Conservation (phyloP, 2,329 filamentous ascomycete species). For the Akanthomyces dipterigenus region DNA sequence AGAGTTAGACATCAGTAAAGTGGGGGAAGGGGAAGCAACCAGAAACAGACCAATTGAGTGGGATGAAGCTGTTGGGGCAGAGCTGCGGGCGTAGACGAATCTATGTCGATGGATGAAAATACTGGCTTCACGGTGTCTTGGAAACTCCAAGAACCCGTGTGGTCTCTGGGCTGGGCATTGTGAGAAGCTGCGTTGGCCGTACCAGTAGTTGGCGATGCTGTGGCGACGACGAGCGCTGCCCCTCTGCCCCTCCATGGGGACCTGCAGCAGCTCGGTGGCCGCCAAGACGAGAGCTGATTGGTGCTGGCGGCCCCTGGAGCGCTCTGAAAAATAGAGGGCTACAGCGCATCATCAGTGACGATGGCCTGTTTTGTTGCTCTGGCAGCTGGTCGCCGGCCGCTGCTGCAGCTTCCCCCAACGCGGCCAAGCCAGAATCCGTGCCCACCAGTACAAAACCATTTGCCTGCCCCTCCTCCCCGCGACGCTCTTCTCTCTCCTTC, state of each 20-base stretch:
- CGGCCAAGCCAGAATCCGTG: not conserved
- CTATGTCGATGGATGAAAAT: not conserved
- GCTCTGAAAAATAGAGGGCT: not conserved
- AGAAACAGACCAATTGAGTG: not conserved
- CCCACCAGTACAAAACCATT: conserved; percentile 10
- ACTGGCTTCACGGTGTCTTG: not conserved
- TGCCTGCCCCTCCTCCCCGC: conserved; percentile 9
- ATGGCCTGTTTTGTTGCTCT: not conserved
- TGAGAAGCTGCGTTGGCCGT: too few relatives aligned
- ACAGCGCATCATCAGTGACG: not conserved
- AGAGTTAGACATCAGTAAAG: conserved; percentile 8
- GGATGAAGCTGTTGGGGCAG: not conserved
- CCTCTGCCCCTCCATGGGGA: conserved; percentile 5
- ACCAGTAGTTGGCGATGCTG: not conserved
- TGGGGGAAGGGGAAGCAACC: conserved; percentile 5
- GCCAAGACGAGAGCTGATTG: not conserved
- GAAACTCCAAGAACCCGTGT: not conserved
- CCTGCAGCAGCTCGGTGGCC: not conserved
- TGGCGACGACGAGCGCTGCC: not conserved
- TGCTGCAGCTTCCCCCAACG: not conserved
- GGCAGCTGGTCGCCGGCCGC: not conserved
- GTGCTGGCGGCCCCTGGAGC: not conserved
- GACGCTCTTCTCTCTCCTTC: conserved; percentile 1
- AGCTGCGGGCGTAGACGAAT: not conserved
- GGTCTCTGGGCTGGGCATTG: too few relatives aligned